phyloP scores from a whole-genome alignment of 768 basidiomycete species.

The Strobilomyces dryophilus region DNA sequence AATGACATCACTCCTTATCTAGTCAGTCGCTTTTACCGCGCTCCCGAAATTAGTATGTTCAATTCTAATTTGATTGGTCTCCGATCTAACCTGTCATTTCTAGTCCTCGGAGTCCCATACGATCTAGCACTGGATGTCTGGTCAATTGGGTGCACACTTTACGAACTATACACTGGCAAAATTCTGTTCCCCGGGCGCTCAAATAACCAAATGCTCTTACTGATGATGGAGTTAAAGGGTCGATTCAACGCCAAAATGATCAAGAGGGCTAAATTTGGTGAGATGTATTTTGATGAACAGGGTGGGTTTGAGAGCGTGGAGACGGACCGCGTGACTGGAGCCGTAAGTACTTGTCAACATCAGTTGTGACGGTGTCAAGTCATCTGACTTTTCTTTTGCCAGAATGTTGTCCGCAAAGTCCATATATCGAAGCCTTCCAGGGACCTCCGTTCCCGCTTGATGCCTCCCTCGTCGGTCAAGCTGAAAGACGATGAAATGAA shows the following conservation, averaged over 20 bases:
- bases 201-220: slow-evolving; percentile 95
- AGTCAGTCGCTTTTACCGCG: slow-evolving; percentile 95
- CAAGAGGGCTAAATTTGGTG: slow-evolving; percentile 90
- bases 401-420: slow-evolving; percentile 81
- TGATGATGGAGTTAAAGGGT: slow-evolving; percentile 98
- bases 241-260: slow-evolving; percentile 91
- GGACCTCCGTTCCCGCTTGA: slow-evolving; percentile 76
- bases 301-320: slow-evolving; percentile 83
- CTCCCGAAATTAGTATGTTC: slow-evolving; percentile 92
- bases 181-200: slow-evolving; percentile 95
- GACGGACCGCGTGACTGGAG: slow-evolving; percentile 77
- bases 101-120: slow-evolving; percentile 93
- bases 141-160: slow-evolving; percentile 98
- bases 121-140: slow-evolving; percentile 93
- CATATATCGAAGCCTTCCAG: slow-evolving; percentile 78
- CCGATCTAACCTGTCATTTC: slow-evolving; percentile 14
- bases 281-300: slow-evolving; percentile 91
- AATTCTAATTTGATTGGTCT: neutral
- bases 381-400: slow-evolving; percentile 16
- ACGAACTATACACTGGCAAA: slow-evolving; percentile 93
- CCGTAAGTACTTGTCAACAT: slow-evolving; percentile 48
- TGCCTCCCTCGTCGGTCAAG: slow-evolving; percentile 75
- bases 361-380: slow-evolving; percentile 2
- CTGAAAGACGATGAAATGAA: slow-evolving; percentile 88
- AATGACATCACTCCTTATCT: slow-evolving; percentile 98